Base-by-base conservation (phyloP, 176 grass and related monocot species). In the Thalia dealbata region DNA sequence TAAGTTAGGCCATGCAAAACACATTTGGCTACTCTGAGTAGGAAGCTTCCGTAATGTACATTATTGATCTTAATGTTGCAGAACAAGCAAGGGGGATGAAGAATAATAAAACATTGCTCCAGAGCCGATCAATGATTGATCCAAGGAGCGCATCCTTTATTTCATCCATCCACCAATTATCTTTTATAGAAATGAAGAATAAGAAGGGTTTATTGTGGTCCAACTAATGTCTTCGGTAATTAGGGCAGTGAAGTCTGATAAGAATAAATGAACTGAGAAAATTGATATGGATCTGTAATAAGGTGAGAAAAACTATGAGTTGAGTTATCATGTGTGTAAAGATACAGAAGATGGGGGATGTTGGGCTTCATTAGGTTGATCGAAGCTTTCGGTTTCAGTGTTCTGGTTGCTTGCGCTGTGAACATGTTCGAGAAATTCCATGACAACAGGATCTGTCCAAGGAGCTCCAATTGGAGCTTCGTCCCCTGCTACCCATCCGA, bases 401-500 rank as follows among this genome's bases (percentile, higher is more conserved):
- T 44, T 43, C 19, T 21, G 3, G 7, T 44, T 18, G 10, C 19
- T 42, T 76, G 84, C 82, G 23, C 84, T 82, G 11, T 91, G 38
- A 77, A 93, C 66, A 77, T 99, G 67, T 73, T 93, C 90, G 35
- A 99, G 81, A 68, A 88, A 99, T 75, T 91, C 95, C 95, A 99
- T 99, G 42, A 93, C 77, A 69, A 93, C 79, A 26, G 90, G 95
- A 60, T 99, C 95, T 21, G 90, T 93, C 95, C 90, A 99, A 51
- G 95, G 90, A 75, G 86, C 88, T 38, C 95, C 90, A 29, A 93
- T 86, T 81, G 85, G 90, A 82, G 90, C 87, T 76, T 86, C 82
- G 14, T 88, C 81, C 28, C 90, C 90, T 69, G 90, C 87, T 60
- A 91, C 73, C 90, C 90, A 93, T 38, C 95, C 95, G 67, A 99